These are phyloP conservation scores for Phytophthora tubulina DNA, from an alignment of 352 stramenopile genomes.

Conservation along the genomic window DNA sequence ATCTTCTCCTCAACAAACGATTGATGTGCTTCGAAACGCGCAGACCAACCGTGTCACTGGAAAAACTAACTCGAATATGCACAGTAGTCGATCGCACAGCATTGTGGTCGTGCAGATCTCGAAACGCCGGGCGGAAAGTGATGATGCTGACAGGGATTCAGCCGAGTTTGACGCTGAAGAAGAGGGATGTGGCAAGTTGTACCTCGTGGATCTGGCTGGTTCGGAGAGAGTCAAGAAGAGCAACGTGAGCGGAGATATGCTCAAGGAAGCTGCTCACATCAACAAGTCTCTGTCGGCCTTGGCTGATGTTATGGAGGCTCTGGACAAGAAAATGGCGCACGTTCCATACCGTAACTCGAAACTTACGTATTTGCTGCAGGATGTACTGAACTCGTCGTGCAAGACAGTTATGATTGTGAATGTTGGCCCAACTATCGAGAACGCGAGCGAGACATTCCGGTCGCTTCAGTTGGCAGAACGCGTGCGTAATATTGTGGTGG, in stretches of 20 bases:
- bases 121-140: conserved; percentile 46
- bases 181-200: conserved; percentile 88
- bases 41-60: conserved; percentile 87
- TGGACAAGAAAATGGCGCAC: conserved; percentile 92
- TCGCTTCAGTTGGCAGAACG: conserved; percentile 91
- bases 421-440: conserved; percentile 85
- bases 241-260: conserved; percentile 86
- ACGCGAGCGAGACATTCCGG: conserved; percentile 86
- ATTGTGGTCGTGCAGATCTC: conserved; percentile 94
- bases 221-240: conserved; percentile 94
- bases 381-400: conserved; percentile 90
- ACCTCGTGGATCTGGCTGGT: conserved; percentile 94
- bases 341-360: conserved; percentile 98
- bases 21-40: conserved; percentile 68
- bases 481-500: conserved; percentile 83
- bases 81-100: conserved; percentile 93
- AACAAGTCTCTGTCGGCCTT: conserved; percentile 94
- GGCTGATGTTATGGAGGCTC: conserved; percentile 93
- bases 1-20: conserved; percentile 71
- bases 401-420: conserved; percentile 97
- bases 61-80: conserved; percentile 89
- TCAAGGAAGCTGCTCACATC: conserved; percentile 84
- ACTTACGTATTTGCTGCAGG: conserved; percentile 97
- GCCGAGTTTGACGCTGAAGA: conserved; percentile 41
- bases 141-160: conserved; percentile 41